A percentile compares a stretch with the other conserved stretches of the same genome.
These are phyloP conservation scores for Nakataea oryzae DNA, from an alignment of 2,329 filamentous ascomycete species.

Conservation along the genomic window DNA sequence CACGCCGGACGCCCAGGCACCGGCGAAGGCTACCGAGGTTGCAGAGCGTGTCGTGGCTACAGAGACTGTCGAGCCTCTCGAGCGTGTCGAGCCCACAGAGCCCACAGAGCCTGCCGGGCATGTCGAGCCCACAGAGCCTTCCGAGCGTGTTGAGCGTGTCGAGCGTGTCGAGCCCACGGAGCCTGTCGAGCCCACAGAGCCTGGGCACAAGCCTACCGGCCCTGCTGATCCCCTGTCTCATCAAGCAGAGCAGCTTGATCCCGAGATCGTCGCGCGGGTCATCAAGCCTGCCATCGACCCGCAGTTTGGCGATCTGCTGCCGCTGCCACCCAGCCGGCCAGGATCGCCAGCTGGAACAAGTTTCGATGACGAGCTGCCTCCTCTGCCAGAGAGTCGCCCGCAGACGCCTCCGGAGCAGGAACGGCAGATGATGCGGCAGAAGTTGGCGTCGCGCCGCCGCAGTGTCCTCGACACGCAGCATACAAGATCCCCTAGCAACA, in stretches of 20 bases:
- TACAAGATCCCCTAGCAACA: slow-evolving; percentile 41
- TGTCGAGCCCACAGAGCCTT: slow-evolving; percentile 3
- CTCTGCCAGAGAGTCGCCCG: slow-evolving; percentile 50
- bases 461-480: slow-evolving; percentile 34
- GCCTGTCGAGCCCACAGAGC: too few relatives aligned
- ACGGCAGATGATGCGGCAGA: slow-evolving; percentile 27
- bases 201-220: slow-evolving; percentile 1
- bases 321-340: slow-evolving; percentile 50
- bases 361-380: slow-evolving; percentile 31
- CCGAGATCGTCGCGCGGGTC: slow-evolving; percentile 45
- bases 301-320: slow-evolving; percentile 53
- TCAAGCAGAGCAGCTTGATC: slow-evolving; percentile 32
- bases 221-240: slow-evolving; percentile 4
- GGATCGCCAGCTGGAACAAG: slow-evolving; percentile 27
- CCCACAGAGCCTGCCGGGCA: slow-evolving; percentile 1
- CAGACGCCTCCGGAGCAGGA: slow-evolving; percentile 41
- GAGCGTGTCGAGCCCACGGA: not conserved
- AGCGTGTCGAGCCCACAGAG: too few relatives aligned
- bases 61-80: not conserved
- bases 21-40: not conserved
- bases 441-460: slow-evolving; percentile 34
- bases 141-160: too few relatives aligned
- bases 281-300: slow-evolving; percentile 59
- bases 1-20: not conserved
- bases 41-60: too few relatives aligned